Conservation (phyloP, 1,139 yeast species). For the Wickerhamiella infanticola region DNA sequence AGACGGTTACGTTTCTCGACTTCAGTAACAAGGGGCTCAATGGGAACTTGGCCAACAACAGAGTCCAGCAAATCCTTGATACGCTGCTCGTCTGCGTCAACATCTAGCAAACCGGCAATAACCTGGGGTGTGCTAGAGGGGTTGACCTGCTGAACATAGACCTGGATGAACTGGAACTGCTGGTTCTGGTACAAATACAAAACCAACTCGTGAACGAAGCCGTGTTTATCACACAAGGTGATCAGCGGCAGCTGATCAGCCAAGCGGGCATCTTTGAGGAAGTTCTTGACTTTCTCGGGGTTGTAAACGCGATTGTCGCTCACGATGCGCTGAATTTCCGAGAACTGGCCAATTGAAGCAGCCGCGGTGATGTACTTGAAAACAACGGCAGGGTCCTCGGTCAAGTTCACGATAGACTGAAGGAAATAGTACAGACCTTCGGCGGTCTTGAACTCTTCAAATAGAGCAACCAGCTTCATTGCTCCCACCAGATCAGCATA, state of each 20-base stretch:
- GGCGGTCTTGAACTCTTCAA: conserved; percentile 80
- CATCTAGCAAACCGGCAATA: conserved; percentile 88
- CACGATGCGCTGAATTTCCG: conserved; percentile 90
- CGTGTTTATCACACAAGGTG: conserved; percentile 86
- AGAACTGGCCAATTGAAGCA: conserved; percentile 73
- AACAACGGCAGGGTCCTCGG: conserved; percentile 90
- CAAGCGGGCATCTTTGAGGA: conserved; percentile 81
- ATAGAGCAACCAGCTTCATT: conserved; percentile 64
- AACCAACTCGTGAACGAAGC: conserved; percentile 85
- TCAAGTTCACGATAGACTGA: conserved; percentile 81
- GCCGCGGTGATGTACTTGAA: conserved; percentile 94
- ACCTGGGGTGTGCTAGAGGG: conserved; percentile 94
- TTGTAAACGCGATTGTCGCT: conserved; percentile 88
- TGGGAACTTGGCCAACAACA: conserved; percentile 90
- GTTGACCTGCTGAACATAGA: conserved; percentile 92
- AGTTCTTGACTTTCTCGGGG: conserved; percentile 95
- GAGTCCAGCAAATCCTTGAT: conserved; percentile 69
- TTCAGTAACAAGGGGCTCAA: conserved; percentile 75
- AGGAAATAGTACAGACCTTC: conserved; percentile 93
- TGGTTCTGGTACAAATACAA: conserved; percentile 88
- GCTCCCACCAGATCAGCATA: conserved; percentile 91
- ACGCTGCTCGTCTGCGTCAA: conserved; percentile 86
- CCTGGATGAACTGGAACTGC: conserved; percentile 90
- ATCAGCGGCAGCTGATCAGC: conserved; percentile 94
- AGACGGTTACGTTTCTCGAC: conserved; percentile 94